Percentiles rank a stretch among this genome's conserved stretches.
phyloP scores from a whole-genome alignment of 495 filamentous ascomycete genomes.

The Lindgomyces ingoldianus region DNA sequence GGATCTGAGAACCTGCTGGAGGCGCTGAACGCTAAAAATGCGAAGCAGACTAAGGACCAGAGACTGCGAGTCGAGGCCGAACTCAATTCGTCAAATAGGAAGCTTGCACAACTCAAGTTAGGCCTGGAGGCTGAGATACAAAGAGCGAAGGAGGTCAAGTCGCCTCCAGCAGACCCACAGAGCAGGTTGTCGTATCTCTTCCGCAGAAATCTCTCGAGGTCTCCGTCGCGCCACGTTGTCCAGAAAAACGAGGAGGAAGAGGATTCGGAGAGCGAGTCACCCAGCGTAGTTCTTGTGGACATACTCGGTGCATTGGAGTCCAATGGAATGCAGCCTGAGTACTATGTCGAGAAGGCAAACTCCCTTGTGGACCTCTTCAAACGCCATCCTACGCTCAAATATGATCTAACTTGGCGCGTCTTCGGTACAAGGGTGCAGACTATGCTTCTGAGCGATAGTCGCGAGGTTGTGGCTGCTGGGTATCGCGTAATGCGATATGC shows the following conservation, averaged over 20 bases:
- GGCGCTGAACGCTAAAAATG: conserved; percentile 89
- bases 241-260: conserved; percentile 60
- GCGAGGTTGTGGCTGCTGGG: conserved; percentile 91
- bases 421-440: conserved; percentile 91
- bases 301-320: conserved; percentile 83
- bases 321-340: conserved; percentile 84
- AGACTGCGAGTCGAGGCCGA: conserved; percentile 84
- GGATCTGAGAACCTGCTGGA: conserved; percentile 97
- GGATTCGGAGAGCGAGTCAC: conserved; percentile 66
- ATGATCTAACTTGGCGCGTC: conserved; percentile 91
- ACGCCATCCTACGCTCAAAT: conserved; percentile 86
- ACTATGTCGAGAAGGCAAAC: conserved; percentile 91
- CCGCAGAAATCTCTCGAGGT: conserved; percentile 44
- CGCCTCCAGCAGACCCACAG: conserved; percentile 60
- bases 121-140: conserved; percentile 75
- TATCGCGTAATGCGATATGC: conserved; percentile 93
- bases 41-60: conserved; percentile 93
- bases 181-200: conserved; percentile 69
- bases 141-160: conserved; percentile 53
- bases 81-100: conserved; percentile 84
- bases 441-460: conserved; percentile 91
- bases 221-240: conserved; percentile 37
- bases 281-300: conserved; percentile 85
- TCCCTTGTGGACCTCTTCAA: conserved; percentile 90
- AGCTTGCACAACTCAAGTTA: conserved; percentile 77